Conservation (phyloP, 352 stramenopile species). For the Globisporangium carolinianum region DNA sequence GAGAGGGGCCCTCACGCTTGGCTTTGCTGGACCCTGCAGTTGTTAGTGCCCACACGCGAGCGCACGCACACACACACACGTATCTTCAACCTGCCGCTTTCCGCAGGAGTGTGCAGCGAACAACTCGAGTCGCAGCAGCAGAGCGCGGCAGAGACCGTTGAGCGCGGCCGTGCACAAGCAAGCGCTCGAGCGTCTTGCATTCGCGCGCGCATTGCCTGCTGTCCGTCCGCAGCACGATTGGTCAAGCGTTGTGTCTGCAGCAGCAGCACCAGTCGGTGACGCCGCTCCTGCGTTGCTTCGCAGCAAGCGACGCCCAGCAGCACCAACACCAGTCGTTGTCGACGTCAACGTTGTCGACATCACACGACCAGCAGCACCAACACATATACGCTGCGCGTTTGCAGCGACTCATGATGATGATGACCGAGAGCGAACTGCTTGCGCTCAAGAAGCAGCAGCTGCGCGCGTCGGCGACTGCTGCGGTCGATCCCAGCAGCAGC, state of each 20-base stretch:
- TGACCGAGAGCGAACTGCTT: slow-evolving; percentile 5
- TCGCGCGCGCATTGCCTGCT: background rate
- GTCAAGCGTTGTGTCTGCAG: slow-evolving; percentile 49
- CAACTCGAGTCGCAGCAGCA: no score
- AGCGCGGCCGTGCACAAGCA: slow-evolving; percentile 4
- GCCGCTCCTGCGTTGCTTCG: slow-evolving; percentile 9
- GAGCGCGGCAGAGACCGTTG: slow-evolving; percentile 10
- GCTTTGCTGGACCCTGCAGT: no score
- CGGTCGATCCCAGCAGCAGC: background rate
- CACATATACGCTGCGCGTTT: background rate
- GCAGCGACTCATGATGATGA: slow-evolving; percentile 13
- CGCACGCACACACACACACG: no score
- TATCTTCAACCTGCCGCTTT: no score
- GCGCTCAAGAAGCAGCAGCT: slow-evolving; percentile 9
- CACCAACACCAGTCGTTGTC: no score
- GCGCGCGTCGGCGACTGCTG: background rate
- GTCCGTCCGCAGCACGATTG: slow-evolving; percentile 28
- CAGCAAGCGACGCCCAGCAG: slow-evolving; percentile 11
- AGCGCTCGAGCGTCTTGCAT: background rate
- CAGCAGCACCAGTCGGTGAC: slow-evolving; percentile 11
- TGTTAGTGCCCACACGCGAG: no score
- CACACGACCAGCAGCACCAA: no score
- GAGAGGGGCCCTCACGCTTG: no score
- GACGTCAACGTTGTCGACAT: no score
- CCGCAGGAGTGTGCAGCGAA: no score